Evolutionary conservation across 768 basidiomycete genomes (phyloP).

Genomic region (Panellus pusillus): DNA sequence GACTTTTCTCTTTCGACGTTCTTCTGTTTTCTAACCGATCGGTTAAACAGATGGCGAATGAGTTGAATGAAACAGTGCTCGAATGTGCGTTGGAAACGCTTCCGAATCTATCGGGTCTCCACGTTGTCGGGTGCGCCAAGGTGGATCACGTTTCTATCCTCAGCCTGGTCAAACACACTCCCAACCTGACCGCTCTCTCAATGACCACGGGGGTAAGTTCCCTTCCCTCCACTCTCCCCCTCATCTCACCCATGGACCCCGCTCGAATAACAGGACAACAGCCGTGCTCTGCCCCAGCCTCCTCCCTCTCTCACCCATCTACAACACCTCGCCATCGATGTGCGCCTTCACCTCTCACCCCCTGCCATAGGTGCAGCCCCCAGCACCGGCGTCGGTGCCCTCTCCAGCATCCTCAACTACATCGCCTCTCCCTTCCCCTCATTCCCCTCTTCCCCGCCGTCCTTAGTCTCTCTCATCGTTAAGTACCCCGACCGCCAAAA

Average conservation of each 20-base stretch:
- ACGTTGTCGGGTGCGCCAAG: constrained; percentile 60
- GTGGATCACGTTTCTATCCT: constrained; percentile 55
- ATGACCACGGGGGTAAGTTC: constrained; percentile 57
- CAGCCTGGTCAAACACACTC: constrained; percentile 45
- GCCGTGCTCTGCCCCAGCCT: constrained; percentile 28
- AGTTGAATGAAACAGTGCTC: constrained; percentile 54
- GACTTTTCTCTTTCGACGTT: background rate
- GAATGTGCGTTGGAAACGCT: constrained; percentile 47
- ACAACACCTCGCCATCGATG: constrained; percentile 53
- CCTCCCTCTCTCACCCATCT: constrained; percentile 41
- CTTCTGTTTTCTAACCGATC: background rate
- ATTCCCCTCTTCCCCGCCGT: too few species aligned
- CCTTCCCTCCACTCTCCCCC: background rate
- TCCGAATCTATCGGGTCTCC: constrained; percentile 55
- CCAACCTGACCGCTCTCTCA: constrained; percentile 59
- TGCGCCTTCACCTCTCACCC: constrained; percentile 27
- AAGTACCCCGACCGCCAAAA: constrained; percentile 44
- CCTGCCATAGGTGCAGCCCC: constrained; percentile 18
- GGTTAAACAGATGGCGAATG: constrained; percentile 49
- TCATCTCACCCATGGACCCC: constrained; percentile 3
- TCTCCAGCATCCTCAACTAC: constrained; percentile 30
- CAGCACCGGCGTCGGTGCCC: constrained; percentile 21
- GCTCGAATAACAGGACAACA: constrained; percentile 34
- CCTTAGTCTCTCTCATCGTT: constrained; percentile 37
- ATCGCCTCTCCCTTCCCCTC: constrained; percentile 25